Evolutionary conservation across 1,139 yeast species (phyloP), one percentile per base, ranked within the genome.

Genomic region (Casaregolazyma suthepensis): DNA sequence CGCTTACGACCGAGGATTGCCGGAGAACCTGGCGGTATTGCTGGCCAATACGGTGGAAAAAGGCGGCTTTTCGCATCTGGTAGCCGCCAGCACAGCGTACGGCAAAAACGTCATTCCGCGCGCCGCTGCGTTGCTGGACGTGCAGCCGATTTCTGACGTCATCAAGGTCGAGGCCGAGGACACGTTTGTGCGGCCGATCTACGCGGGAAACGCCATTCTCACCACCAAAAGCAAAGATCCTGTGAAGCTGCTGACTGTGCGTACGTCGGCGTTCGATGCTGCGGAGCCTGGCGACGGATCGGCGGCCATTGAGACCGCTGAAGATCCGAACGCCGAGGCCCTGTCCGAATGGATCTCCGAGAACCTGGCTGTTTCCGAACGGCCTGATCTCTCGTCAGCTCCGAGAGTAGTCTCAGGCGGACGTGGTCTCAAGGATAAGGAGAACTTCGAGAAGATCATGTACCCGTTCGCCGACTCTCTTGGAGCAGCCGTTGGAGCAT

Each of bases 401-500:
- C 70, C 80, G 51, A 75, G 75, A 50, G 93, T 93, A 45, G 90
- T 93, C 42, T 75, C 96, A 23, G 99, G 99, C 46, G 99, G 99
- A 47, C 83, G 97, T 64, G 99, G 96, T 38, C 80, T 93, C 63
- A 89, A 90, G 72, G 85, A 83, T 69, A 91, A 89, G 72, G 96
- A 87, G 67, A 85, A 86, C 56, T 93, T 93, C 69, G 95, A 88
- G 56, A 71, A 78, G 56, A 64, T 89, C 59, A 75, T 93, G 55
- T 82, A 79, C 60, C 99, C 99, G 51, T 77, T 93, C 61, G 98
- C 99, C 12, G 82, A 82, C 54, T 80, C 87, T 57, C 74, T 93
- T 57, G 82, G 83, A 55, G 99, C 98, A 1, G 98, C 96, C 51
- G 87, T 93, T 50, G 99, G 99, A 66, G 99, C 99, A 10, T 89